Percentiles rank a stretch among this genome's conserved stretches.
These are phyloP conservation scores for Haberlea rhodopensis DNA, from an alignment of 257 asterid species.

Conservation along the genomic window DNA sequence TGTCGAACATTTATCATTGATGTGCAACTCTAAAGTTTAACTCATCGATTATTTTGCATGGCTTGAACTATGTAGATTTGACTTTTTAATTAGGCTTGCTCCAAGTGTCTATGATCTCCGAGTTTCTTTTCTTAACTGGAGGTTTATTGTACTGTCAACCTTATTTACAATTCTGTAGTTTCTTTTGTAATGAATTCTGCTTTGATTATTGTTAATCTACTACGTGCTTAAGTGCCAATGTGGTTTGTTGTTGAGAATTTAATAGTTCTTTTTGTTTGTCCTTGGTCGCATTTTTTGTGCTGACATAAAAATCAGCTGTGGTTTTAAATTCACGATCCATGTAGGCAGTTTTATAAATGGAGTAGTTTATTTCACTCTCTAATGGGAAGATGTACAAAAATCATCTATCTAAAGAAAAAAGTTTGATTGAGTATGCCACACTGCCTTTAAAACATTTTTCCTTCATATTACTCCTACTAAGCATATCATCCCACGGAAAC, in stretches of 20 bases:
- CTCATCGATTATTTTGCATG: neutral
- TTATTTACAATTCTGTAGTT: neutral
- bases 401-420: neutral
- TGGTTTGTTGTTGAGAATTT: neutral
- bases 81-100: neutral
- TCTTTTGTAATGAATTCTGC: neutral
- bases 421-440: slow-evolving; percentile 2
- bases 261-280: neutral
- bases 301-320: neutral
- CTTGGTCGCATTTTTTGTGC: neutral
- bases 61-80: neutral
- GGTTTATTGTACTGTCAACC: neutral
- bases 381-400: neutral
- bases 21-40: neutral
- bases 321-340: neutral
- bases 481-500: neutral
- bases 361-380: neutral
- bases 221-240: neutral
- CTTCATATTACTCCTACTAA: neutral
- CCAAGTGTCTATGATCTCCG: neutral
- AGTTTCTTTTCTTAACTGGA: neutral
- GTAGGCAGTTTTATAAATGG: neutral
- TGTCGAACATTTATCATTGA: neutral
- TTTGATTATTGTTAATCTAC: neutral
- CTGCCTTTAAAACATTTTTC: neutral